phyloP scores from a whole-genome alignment of 2,329 filamentous ascomycete genomes.

The Verticillium albo-atrum region DNA sequence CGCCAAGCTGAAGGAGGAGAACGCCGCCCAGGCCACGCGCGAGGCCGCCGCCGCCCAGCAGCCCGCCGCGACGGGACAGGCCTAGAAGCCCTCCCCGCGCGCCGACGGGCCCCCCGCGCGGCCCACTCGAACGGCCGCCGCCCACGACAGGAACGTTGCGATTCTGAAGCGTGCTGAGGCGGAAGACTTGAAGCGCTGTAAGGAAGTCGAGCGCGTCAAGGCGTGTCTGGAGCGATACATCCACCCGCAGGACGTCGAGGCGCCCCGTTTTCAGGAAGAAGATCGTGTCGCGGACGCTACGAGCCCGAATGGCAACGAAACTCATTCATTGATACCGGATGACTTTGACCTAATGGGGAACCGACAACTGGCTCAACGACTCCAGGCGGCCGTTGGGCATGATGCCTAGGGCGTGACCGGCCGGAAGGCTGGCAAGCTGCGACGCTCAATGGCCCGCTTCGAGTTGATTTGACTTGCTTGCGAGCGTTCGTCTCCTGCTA shows the following conservation, averaged over 20 bases:
- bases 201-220: not conserved
- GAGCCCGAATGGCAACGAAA: not conserved
- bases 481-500: too few relatives aligned
- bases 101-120: not conserved
- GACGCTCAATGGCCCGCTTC: too few relatives aligned
- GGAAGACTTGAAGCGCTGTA: not conserved
- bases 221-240: not conserved
- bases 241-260: not conserved
- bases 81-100: constrained; percentile 17
- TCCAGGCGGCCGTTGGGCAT: too few relatives aligned
- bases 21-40: constrained; percentile 27
- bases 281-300: not conserved
- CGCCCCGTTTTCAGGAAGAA: not conserved
- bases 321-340: too few relatives aligned
- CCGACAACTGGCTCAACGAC: too few relatives aligned
- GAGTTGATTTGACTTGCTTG: too few relatives aligned
- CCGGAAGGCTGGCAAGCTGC: too few relatives aligned
- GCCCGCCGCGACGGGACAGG: constrained; percentile 20
- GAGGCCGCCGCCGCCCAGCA: too few relatives aligned
- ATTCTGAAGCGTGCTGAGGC: not conserved
- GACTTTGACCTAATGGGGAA: too few relatives aligned
- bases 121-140: not conserved
- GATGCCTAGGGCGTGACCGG: too few relatives aligned
- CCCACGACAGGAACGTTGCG: not conserved
- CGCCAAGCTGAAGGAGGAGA: constrained; percentile 54